Evolutionary conservation across 805 yeast species (phyloP).

Genomic region (Teunomyces panamensis): DNA sequence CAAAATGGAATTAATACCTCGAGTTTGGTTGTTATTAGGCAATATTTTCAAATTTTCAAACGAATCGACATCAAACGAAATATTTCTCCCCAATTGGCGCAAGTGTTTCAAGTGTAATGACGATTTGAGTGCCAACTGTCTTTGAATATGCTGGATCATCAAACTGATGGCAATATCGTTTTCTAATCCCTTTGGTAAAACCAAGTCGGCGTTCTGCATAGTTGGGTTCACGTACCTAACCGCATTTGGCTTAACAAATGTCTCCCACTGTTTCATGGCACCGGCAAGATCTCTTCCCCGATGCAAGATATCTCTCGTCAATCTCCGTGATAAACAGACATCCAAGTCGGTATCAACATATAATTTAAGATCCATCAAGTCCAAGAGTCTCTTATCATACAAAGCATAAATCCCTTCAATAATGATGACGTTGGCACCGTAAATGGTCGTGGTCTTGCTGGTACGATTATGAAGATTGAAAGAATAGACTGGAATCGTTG

Average conservation of each 20-base stretch:
- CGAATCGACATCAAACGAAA: conserved; percentile 27
- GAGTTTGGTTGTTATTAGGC: conserved; percentile 61
- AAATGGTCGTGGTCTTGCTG: conserved; percentile 66
- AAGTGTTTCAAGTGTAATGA: conserved; percentile 63
- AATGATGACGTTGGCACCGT: conserved; percentile 92
- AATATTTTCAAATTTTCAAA: conserved; percentile 34
- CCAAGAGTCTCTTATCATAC: conserved; percentile 64
- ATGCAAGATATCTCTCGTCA: conserved; percentile 80
- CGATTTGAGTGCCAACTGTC: conserved; percentile 66
- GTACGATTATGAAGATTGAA: conserved; percentile 70
- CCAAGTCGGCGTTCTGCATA: conserved; percentile 74
- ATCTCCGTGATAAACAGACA: conserved; percentile 83
- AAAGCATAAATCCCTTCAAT: conserved; percentile 89
- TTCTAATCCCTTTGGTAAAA: conserved; percentile 89
- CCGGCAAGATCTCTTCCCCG: conserved; percentile 85
- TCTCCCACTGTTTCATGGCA: conserved; percentile 84
- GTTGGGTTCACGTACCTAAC: conserved; percentile 73
- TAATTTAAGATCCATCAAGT: conserved; percentile 79
- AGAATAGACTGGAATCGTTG: conserved; percentile 48
- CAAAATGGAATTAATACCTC: conserved; percentile 69
- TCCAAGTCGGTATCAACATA: conserved; percentile 95
- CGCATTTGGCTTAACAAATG: conserved; percentile 89
- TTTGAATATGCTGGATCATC: conserved; percentile 74
- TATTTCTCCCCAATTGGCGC: conserved; percentile 49
- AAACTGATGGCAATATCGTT: conserved; percentile 76